Evolutionary conservation across 2,329 filamentous ascomycete species (phyloP).

Genomic region (Cylindrodendrum hubeiense): DNA sequence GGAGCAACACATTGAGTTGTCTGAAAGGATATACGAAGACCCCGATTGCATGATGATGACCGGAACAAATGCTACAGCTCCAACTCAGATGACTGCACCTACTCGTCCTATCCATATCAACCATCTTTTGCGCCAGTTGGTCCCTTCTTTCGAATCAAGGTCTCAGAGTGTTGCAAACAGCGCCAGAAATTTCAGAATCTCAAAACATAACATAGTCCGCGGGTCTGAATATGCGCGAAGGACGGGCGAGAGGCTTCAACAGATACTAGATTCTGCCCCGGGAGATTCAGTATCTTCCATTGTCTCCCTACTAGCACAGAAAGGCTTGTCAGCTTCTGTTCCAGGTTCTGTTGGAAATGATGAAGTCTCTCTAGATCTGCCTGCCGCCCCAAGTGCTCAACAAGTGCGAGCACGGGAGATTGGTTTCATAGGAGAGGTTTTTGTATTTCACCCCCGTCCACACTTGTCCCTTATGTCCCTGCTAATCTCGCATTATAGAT

Average conservation of each 20-base stretch:
- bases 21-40: neutral
- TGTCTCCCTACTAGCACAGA: neutral
- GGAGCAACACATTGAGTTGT: neutral
- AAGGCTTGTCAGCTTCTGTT: neutral
- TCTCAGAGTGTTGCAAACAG: constrained; percentile 4
- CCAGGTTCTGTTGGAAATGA: neutral
- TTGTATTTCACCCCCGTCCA: constrained; percentile 2
- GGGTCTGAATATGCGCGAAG: neutral
- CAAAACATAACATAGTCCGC: neutral
- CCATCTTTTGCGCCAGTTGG: constrained; percentile 1
- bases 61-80: too few species aligned
- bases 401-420: constrained; percentile 17
- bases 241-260: constrained; percentile 3
- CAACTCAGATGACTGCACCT: neutral
- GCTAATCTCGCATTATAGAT: neutral
- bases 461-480: neutral
- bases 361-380: neutral
- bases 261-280: neutral
- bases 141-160: constrained; percentile 13
- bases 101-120: neutral
- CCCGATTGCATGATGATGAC: too few species aligned
- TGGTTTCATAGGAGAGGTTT: constrained; percentile 13
- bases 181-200: constrained; percentile 12
- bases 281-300: neutral
- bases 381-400: neutral